phyloP scores from a whole-genome alignment of 2,329 filamentous ascomycete species.

The Xylariaceae sp. region DNA sequence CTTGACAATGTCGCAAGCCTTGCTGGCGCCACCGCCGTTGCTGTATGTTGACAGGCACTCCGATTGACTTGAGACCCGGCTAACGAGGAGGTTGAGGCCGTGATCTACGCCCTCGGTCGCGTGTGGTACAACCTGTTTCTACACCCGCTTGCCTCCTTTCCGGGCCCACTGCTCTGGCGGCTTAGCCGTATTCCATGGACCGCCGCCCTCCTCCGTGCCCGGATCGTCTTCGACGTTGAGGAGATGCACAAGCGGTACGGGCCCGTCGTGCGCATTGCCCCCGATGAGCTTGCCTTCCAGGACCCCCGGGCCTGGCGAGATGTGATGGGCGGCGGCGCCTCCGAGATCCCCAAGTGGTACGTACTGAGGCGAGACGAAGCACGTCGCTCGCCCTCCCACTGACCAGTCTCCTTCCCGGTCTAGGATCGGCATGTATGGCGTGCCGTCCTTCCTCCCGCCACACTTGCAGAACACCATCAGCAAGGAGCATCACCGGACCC shows the following conservation, averaged over 20 bases:
- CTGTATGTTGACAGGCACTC: too few relatives aligned
- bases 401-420: background rate
- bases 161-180: background rate
- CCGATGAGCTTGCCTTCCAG: background rate
- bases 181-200: background rate
- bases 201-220: background rate
- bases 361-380: background rate
- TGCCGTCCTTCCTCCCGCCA: constrained; percentile 8
- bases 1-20: too few relatives aligned
- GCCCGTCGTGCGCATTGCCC: constrained; percentile 1
- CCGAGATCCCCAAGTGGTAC: constrained; percentile 5
- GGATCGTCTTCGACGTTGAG: background rate
- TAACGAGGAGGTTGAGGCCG: too few relatives aligned
- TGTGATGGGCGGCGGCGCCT: constrained; percentile 3
- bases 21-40: too few relatives aligned
- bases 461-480: constrained; percentile 15
- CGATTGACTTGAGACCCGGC: too few relatives aligned
- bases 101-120: too few relatives aligned
- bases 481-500: constrained; percentile 9
- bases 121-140: constrained; percentile 3
- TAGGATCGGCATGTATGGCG: constrained; percentile 9
- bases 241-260: constrained; percentile 2
- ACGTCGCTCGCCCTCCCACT: background rate
- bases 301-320: constrained; percentile 1
- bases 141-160: background rate